A percentile compares a stretch with the other conserved stretches of the same genome.
Evolutionary conservation across 208 protist genomes (phyloP).

Genomic region (Acanthamoeba triangularis): DNA sequence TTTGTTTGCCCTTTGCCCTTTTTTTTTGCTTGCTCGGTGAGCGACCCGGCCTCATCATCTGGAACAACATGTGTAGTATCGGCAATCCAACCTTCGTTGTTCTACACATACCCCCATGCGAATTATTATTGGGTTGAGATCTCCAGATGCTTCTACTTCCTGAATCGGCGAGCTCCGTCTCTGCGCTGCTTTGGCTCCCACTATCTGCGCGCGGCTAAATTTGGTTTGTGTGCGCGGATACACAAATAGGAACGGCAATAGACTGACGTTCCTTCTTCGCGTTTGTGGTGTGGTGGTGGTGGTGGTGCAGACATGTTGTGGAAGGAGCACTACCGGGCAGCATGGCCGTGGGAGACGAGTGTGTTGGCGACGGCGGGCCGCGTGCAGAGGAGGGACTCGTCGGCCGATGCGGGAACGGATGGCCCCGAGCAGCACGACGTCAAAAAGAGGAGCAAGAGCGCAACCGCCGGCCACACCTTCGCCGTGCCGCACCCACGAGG

Average conservation of each 20-base stretch:
- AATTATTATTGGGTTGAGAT: not conserved
- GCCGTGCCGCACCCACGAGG: not conserved
- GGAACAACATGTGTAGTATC: not conserved
- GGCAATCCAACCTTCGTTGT: not conserved
- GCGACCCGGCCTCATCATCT: too few species aligned
- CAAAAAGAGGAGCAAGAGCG: conserved; percentile 1
- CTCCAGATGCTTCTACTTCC: not conserved
- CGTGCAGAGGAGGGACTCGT: not conserved
- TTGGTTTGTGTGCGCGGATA: not conserved
- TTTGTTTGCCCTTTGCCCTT: not conserved
- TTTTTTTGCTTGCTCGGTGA: not conserved
- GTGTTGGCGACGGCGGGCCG: conserved; percentile 3
- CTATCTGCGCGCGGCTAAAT: not conserved
- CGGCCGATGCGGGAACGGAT: not conserved
- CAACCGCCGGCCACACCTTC: not conserved
- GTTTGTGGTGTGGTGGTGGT: not conserved
- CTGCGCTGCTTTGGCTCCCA: not conserved
- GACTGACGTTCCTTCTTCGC: not conserved
- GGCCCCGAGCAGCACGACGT: not conserved
- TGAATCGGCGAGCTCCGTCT: not conserved
- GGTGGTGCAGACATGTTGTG: conserved; percentile 1
- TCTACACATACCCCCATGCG: not conserved
- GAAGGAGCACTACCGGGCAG: conserved; percentile 47
- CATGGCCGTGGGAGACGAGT: conserved; percentile 40
- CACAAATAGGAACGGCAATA: too few species aligned